Percentiles rank a stretch among this genome's conserved stretches.
Conservation (phyloP, 495 filamentous ascomycete genomes). For the Glutinoglossum americanum region DNA sequence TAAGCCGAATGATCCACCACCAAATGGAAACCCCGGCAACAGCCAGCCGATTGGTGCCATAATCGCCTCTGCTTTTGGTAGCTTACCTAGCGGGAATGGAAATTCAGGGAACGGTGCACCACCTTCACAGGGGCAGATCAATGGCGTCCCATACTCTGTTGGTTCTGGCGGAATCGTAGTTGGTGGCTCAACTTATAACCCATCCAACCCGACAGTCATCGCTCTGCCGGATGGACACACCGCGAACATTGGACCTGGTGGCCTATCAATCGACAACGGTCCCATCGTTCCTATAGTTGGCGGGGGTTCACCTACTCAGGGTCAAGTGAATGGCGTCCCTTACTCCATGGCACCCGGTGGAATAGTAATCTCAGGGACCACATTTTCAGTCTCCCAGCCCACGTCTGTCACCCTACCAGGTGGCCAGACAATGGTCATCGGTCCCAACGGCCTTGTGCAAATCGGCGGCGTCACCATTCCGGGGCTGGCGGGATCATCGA, state of each 20-base stretch:
- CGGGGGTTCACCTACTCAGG: not conserved
- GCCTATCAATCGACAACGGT: no score
- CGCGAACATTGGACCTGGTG: no score
- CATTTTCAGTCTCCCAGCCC: constrained; percentile 8
- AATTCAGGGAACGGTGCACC: not conserved
- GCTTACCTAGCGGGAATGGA: not conserved
- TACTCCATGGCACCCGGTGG: not conserved
- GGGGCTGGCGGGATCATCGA: not conserved
- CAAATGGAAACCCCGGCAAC: not conserved
- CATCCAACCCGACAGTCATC: no score
- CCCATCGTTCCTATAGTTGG: no score
- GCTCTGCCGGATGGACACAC: no score
- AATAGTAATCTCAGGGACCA: not conserved
- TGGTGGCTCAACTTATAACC: no score
- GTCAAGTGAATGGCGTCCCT: not conserved
- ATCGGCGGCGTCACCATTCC: not conserved
- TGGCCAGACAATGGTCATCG: not conserved
- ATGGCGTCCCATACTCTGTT: not conserved
- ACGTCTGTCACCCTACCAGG: constrained; percentile 16
- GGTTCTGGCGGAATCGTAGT: no score
- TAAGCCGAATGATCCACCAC: not conserved
- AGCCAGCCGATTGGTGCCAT: not conserved
- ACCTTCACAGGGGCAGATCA: not conserved
- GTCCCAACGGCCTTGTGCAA: not conserved
- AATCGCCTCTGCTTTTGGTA: not conserved